Evolutionary conservation across 2,329 filamentous ascomycete species (phyloP).

Genomic region (Clonostachys rosea): DNA sequence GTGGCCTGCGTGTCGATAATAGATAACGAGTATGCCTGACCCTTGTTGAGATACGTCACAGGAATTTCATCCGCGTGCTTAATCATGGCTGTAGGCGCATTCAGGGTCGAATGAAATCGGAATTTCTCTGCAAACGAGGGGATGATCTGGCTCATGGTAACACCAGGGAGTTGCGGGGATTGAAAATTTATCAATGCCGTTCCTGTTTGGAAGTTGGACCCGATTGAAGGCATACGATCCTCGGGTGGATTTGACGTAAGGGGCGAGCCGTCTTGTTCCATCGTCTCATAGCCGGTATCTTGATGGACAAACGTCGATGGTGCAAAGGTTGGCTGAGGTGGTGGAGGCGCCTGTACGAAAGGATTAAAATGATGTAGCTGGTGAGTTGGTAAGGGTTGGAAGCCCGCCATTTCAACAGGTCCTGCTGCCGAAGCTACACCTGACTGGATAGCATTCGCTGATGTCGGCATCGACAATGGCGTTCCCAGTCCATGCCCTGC

Average conservation of each 20-base stretch:
- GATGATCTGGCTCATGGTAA: conserved; percentile 38
- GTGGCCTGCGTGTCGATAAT: conserved; percentile 72
- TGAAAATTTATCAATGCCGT: conserved; percentile 57
- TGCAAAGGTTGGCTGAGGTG: conserved; percentile 61
- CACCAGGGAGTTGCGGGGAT: conserved; percentile 38
- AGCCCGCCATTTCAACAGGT: conserved; percentile 63
- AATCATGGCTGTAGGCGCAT: conserved; percentile 95
- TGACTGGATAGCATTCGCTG: conserved; percentile 59
- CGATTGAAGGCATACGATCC: conserved; percentile 49
- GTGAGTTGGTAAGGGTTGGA: conserved; percentile 57
- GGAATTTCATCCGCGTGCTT: conserved; percentile 87
- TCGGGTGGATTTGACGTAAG: conserved; percentile 39
- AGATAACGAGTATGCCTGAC: conserved; percentile 86
- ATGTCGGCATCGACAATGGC: conserved; percentile 73
- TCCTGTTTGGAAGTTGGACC: conserved; percentile 56
- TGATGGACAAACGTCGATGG: conserved; percentile 79
- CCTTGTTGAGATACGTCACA: conserved; percentile 97
- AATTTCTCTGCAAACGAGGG: conserved; percentile 65
- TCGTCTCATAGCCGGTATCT: conserved; percentile 73
- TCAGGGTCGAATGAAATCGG: conserved; percentile 83
- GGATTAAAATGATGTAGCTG: conserved; percentile 65
- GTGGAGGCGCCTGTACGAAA: conserved; percentile 52
- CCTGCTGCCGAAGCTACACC: conserved; percentile 28
- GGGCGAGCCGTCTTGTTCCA: conserved; percentile 66
- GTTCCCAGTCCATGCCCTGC: conserved; percentile 64